Evolutionary conservation across 306 rosid species (phyloP).

Genomic region (Adenanthera pavonina): DNA sequence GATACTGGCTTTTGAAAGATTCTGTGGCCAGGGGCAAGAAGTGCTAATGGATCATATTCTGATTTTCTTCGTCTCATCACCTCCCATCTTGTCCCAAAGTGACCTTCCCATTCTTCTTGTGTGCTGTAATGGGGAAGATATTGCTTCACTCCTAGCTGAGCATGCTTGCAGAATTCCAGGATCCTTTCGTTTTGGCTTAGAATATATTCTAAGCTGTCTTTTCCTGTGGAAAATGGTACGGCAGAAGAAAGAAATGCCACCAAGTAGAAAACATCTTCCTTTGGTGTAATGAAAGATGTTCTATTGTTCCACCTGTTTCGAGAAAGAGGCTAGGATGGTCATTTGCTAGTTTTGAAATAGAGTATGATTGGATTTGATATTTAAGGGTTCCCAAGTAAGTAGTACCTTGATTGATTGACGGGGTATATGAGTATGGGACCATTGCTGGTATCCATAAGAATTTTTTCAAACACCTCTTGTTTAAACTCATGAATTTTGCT

Average conservation of each 20-base stretch:
- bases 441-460: constrained; percentile 68
- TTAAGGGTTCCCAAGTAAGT: constrained; percentile 13
- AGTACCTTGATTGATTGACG: constrained; percentile 77
- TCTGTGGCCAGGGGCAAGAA: constrained; percentile 91
- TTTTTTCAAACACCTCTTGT: constrained; percentile 70
- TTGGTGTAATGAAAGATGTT: constrained; percentile 85
- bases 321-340: not conserved
- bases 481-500: constrained; percentile 68
- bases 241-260: constrained; percentile 89
- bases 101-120: constrained; percentile 76
- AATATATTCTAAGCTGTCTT: constrained; percentile 66
- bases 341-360: not conserved
- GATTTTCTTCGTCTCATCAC: constrained; percentile 65
- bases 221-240: constrained; percentile 66
- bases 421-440: constrained; percentile 95
- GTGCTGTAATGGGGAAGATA: constrained; percentile 84
- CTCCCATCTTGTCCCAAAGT: constrained; percentile 80
- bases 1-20: constrained; percentile 79
- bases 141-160: constrained; percentile 67
- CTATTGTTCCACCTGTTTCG: constrained; percentile 74
- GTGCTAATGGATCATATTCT: constrained; percentile 82
- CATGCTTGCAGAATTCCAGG: constrained; percentile 55
- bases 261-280: constrained; percentile 82
- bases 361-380: not conserved
- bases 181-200: constrained; percentile 69